Conservation (phyloP, 441 rosid genomes). For the Brassica hybrid region DNA sequence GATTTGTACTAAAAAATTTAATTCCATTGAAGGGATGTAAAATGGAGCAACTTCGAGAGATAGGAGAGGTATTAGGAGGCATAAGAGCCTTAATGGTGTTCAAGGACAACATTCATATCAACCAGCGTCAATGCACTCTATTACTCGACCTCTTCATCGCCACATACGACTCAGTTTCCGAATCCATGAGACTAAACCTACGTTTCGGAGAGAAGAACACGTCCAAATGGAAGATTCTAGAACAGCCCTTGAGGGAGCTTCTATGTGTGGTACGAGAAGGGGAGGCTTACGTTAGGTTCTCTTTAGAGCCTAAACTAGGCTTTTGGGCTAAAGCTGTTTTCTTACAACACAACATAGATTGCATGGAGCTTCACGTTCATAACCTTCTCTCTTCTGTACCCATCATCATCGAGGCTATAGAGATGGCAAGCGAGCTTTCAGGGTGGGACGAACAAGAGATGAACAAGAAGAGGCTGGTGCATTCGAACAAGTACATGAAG, state of each 20-base stretch:
- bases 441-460: conserved; percentile 64
- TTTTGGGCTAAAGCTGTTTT: conserved; percentile 61
- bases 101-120: conserved; percentile 57
- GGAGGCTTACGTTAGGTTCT: conserved; percentile 54
- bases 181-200: conserved; percentile 55
- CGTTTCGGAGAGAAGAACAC: conserved; percentile 58
- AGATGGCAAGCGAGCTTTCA: conserved; percentile 52
- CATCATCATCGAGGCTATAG: conserved; percentile 60
- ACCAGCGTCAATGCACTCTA: conserved; percentile 63
- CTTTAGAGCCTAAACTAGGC: conserved; percentile 61
- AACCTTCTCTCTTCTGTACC: conserved; percentile 62
- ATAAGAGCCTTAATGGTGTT: conserved; percentile 66
- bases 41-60: conserved; percentile 72
- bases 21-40: conserved; percentile 8
- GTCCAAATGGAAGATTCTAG: conserved; percentile 61
- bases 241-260: conserved; percentile 66
- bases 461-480: conserved; percentile 55
- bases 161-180: conserved; percentile 54
- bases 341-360: conserved; percentile 56
- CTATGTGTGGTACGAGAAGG: conserved; percentile 60
- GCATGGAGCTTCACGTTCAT: conserved; percentile 62
- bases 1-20: neutral
- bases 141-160: conserved; percentile 55
- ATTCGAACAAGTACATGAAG: conserved; percentile 57
- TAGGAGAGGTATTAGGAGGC: conserved; percentile 69